These are phyloP conservation scores for Xylariaceae sp. DNA, from an alignment of 2,329 filamentous ascomycete genomes.

Conservation along the genomic window DNA sequence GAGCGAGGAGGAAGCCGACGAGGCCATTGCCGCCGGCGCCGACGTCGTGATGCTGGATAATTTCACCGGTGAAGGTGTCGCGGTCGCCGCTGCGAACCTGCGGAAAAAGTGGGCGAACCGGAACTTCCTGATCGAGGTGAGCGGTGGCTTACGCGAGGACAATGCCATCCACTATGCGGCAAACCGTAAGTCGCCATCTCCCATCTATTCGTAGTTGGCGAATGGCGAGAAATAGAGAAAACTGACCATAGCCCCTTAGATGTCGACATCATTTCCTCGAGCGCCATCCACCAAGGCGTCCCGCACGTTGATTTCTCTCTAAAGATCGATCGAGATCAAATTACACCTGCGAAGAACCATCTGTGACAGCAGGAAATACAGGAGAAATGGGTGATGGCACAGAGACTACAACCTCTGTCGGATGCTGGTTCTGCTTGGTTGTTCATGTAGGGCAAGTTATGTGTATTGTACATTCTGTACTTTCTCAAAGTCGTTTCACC, in stretches of 20 bases:
- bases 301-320: conserved; percentile 92
- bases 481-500: too few relatives aligned
- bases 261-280: conserved; percentile 93
- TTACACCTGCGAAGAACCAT: neutral
- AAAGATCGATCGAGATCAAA: conserved; percentile 61
- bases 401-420: too few relatives aligned
- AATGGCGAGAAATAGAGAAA: neutral
- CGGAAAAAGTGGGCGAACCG: conserved; percentile 72
- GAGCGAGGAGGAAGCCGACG: conserved; percentile 79
- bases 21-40: conserved; percentile 83
- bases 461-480: too few relatives aligned
- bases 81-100: conserved; percentile 65
- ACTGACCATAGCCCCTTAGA: conserved; percentile 42
- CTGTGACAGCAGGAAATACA: too few relatives aligned
- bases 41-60: conserved; percentile 98
- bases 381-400: too few relatives aligned
- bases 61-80: conserved; percentile 75
- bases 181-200: conserved; percentile 50
- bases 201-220: conserved; percentile 15
- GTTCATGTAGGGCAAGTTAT: too few relatives aligned
- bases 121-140: conserved; percentile 83
- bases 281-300: conserved; percentile 93
- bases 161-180: conserved; percentile 82
- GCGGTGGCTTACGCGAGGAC: conserved; percentile 77
- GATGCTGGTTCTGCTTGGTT: too few relatives aligned